phyloP scores from a whole-genome alignment of 1,284 basidiomycete genomes.

The Malassezia obtusa region DNA sequence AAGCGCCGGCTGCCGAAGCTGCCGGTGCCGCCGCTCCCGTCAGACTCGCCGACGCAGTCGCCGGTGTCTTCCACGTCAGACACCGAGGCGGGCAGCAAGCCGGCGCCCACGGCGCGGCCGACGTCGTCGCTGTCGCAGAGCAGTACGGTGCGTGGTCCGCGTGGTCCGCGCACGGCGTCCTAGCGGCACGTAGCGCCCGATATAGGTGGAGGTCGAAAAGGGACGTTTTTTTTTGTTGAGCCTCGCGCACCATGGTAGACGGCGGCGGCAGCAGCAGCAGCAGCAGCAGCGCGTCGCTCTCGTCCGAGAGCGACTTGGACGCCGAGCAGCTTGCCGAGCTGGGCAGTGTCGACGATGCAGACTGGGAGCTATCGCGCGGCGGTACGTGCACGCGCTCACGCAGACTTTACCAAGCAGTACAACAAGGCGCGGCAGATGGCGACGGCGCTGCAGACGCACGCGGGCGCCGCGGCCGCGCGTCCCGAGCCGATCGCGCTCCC shows the following conservation, averaged over 20 bases:
- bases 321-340: conserved; percentile 4
- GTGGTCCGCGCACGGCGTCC: no score
- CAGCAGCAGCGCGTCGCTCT: not conserved
- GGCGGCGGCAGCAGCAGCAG: not conserved
- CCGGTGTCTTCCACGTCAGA: not conserved
- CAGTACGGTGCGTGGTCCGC: no score
- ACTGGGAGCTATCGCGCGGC: conserved; percentile 44
- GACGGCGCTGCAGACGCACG: conserved; percentile 17
- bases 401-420: conserved; percentile 45
- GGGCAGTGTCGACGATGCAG: conserved; percentile 42
- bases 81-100: not conserved
- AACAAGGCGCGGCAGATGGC: conserved; percentile 42
- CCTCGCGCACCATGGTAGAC: no score
- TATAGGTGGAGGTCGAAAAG: no score
- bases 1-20: not conserved
- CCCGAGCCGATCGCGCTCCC: conserved; percentile 14
- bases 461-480: not conserved
- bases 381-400: conserved; percentile 16
- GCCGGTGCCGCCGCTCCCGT: not conserved
- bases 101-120: no score
- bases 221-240: no score
- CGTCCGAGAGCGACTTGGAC: not conserved
- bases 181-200: no score
- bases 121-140: no score
- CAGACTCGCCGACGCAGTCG: not conserved